Evolutionary conservation across 257 asterid species (phyloP), one percentile per base, ranked within the genome.

Genomic region (Oldenlandia corymbosa): DNA sequence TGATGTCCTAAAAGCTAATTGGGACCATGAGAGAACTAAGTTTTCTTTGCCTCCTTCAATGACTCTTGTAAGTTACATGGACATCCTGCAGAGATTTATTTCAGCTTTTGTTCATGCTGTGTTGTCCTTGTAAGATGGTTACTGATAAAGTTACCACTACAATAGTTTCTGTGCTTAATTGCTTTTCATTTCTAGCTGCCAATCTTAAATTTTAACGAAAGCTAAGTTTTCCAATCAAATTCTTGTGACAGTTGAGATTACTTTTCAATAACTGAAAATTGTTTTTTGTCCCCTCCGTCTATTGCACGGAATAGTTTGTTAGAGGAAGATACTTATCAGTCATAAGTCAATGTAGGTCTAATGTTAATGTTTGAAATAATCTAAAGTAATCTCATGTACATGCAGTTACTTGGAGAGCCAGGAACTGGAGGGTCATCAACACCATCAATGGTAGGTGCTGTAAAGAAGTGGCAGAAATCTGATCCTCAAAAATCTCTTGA

Each of bases 361-460:
- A 5, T 37, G 52, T 64, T 60, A 56, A 54, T 68, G 72, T 66
- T 54, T 68, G 20, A 27, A 61, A 70, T 69, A 71, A 65, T 69
- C 55, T 32, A 46, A 28, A 56, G 64, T 65, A 71, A 64, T 64
- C 37, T 13, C 58, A 31, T 71, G 60, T 60, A 60, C 28, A 42
- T 82, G 83, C 81, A 93, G 99, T 67, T 87, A 75, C 89, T 93
- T 65, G 99, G 99, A 78, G 99, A 93, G 79, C 99, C 96, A 37
- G 99, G 99, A 80, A 60, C 77, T 54, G 99, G 99, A 66, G 99
- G 99, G 73, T 93, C 99, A 71, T 93, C 97, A 47, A 93, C 99
- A 1, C 94, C 95, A 4, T 93, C 99, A 32, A 83, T 93, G 99
- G 97, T 93, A 67, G 97, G 99, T 62, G 95, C 99, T 52, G 96